Evolutionary conservation across 2,329 filamentous ascomycete species (phyloP).

Genomic region (Akanthomyces uredinophilus): DNA sequence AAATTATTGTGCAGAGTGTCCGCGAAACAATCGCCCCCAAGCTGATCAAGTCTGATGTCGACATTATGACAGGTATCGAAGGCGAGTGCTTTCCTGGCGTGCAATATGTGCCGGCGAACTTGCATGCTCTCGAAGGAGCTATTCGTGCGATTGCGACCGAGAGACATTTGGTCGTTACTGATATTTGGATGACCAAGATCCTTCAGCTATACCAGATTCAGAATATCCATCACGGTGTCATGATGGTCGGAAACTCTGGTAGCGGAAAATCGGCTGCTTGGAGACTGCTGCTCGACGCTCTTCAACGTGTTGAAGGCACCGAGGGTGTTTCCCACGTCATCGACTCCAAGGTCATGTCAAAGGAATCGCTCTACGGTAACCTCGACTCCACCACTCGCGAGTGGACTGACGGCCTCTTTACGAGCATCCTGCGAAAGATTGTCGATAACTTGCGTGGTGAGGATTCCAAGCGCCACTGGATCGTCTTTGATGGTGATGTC

Average conservation of each 20-base stretch:
- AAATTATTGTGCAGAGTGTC: constrained; percentile 97
- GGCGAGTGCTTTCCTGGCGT: constrained; percentile 84
- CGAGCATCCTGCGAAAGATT: constrained; percentile 94
- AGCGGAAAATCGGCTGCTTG: constrained; percentile 94
- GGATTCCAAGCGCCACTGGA: constrained; percentile 96
- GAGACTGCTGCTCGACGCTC: constrained; percentile 83
- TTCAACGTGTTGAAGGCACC: constrained; percentile 83
- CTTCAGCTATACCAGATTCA: constrained; percentile 98
- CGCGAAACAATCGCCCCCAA: constrained; percentile 98
- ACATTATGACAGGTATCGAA: constrained; percentile 82
- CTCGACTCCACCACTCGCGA: constrained; percentile 95
- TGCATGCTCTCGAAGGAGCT: constrained; percentile 71
- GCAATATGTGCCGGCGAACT: constrained; percentile 83
- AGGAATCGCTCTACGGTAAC: constrained; percentile 93
- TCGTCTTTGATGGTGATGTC: constrained; percentile 97
- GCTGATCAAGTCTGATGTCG: constrained; percentile 85
- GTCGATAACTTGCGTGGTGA: constrained; percentile 98
- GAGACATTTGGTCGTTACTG: constrained; percentile 81
- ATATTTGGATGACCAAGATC: constrained; percentile 96
- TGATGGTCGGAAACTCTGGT: constrained; percentile 99
- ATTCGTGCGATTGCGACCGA: constrained; percentile 80
- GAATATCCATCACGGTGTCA: constrained; percentile 96
- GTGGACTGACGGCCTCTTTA: constrained; percentile 98
- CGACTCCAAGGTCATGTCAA: constrained; percentile 99
- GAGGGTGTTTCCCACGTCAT: constrained; percentile 97